Evolutionary conservation across 768 basidiomycete species (phyloP), one percentile per base, ranked within the genome.

Genomic region (Suillus alpinus): DNA sequence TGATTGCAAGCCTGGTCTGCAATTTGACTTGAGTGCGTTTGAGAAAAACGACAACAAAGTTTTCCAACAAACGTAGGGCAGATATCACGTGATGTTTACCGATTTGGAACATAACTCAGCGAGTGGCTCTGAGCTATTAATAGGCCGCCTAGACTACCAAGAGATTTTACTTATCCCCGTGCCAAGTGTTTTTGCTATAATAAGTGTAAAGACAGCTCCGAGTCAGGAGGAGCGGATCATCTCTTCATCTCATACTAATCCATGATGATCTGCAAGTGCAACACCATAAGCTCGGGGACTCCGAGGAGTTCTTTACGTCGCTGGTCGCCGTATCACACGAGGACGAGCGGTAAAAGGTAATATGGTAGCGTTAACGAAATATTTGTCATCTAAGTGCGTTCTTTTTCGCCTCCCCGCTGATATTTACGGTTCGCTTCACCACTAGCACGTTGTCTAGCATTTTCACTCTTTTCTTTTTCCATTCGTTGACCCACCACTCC

Each of bases 1-100:
- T 62, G 46, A 37, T 29, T 41, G 18, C 58, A 37, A 53, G 57
- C 37, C 20, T 63, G 72, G 62, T 65, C 63, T 71, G 71, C 64
- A 72, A 72, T 72, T 72, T 72, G 71, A 72, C 71, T 60, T 65
- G 71, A 74, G 71, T 72, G 71, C 72, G 72, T 65, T 68, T 59
- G 57, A 63, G 59, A 63, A 59, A 12, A 4, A 18, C 32, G 0
- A 31, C 43, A 58, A 49, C 13, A 14, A 49, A 66, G 56, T 18
- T 6, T 36, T 10, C 13, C 47, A 26, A 31, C 6, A 4, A 16
- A 4, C 6, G 13, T 4, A 39, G 47, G 32, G 12, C 26, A 29
- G 1, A 4, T 5, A 16, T 60, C 67, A 68, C 67, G 67, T 68
- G 65, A 44, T 12, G 37, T 26, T 37, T 20, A 7, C 18, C 10